Evolutionary conservation across 176 grass and related monocot genomes (phyloP).

Genomic region (Pharus latifolius): DNA sequence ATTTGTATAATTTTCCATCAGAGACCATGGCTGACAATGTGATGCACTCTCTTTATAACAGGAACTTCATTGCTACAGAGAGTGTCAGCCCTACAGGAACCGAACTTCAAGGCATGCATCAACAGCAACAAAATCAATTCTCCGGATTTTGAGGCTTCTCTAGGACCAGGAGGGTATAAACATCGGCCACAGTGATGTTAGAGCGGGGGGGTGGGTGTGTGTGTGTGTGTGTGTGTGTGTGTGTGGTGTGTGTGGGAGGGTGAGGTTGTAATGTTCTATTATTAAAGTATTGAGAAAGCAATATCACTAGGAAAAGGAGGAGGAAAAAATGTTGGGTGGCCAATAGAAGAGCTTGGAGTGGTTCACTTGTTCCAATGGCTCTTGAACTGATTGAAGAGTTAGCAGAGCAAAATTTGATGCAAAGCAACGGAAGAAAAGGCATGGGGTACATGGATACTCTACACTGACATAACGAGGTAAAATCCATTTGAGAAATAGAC

Average conservation of each 20-base stretch:
- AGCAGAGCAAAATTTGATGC: constrained; percentile 23
- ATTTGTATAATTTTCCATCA: background rate
- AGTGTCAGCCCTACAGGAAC: constrained; percentile 50
- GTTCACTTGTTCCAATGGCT: constrained; percentile 49
- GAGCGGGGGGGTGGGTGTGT: constrained; percentile 4
- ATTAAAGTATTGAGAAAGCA: constrained; percentile 45
- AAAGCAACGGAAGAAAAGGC: background rate
- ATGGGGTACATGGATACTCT: constrained; percentile 32
- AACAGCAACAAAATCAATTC: constrained; percentile 51
- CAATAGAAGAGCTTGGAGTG: constrained; percentile 10
- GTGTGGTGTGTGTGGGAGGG: no score
- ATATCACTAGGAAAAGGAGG: constrained; percentile 16
- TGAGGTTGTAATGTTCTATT: constrained; percentile 42
- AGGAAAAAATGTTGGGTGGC: constrained; percentile 14
- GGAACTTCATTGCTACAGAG: constrained; percentile 51
- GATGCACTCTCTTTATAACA: constrained; percentile 22
- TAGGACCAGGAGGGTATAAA: constrained; percentile 32
- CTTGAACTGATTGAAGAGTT: constrained; percentile 47
- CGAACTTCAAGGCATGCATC: constrained; percentile 46
- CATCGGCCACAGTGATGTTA: constrained; percentile 27
- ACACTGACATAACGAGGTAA: constrained; percentile 31
- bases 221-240: no score
- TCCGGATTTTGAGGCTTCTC: constrained; percentile 44
- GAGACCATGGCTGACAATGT: constrained; percentile 6
- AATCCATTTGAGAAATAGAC: constrained; percentile 15